Conservation (phyloP, 2,329 filamentous ascomycete genomes). For the Alternaria alternata region DNA sequence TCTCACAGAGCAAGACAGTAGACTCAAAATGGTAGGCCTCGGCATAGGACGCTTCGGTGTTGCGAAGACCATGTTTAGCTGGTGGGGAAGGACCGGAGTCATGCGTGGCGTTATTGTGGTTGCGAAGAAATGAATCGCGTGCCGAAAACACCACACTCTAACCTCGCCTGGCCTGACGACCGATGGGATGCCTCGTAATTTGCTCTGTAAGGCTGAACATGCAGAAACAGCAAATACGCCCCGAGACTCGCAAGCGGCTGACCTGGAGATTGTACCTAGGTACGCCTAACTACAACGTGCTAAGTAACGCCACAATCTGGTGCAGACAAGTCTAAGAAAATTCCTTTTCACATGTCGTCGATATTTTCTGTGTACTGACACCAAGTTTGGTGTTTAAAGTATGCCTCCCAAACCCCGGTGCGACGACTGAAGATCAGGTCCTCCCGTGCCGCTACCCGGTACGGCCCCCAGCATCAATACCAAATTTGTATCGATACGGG, state of each 20-base stretch:
- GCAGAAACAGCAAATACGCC: background rate
- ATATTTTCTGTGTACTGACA: background rate
- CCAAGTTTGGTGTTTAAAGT: background rate
- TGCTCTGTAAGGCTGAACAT: background rate
- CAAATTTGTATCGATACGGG: background rate
- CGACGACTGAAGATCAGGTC: background rate
- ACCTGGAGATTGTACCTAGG: background rate
- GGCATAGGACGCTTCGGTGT: constrained; percentile 48
- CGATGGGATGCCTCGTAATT: background rate
- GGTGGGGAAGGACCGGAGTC: constrained; percentile 53
- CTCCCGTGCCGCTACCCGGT: background rate
- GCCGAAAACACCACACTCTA: background rate
- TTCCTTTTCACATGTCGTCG: background rate
- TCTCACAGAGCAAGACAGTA: constrained; percentile 50
- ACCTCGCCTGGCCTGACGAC: background rate
- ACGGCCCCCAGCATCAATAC: background rate
- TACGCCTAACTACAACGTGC: background rate
- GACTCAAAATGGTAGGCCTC: constrained; percentile 48
- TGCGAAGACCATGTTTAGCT: constrained; percentile 50
- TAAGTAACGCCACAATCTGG: background rate
- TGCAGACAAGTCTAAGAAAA: background rate
- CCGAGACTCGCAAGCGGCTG: background rate
- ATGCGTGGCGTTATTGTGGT: constrained; percentile 53
- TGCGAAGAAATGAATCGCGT: constrained; percentile 31
- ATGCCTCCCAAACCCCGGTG: background rate